Base-by-base conservation (phyloP, 2,329 filamentous ascomycete genomes). In the Aspergillus unguis region DNA sequence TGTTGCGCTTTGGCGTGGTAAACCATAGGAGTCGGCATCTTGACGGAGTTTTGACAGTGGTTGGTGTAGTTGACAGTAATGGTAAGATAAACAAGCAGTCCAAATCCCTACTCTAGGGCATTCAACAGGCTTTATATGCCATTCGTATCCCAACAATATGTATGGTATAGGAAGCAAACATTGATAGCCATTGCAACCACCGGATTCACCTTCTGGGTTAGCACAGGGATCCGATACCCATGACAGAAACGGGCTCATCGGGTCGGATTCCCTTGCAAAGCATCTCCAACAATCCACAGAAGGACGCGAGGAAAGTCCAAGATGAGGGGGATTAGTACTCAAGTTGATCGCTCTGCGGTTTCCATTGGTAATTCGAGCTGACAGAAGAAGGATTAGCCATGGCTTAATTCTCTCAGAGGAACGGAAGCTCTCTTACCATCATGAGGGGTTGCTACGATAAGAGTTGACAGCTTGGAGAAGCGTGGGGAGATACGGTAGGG, bases 1-100 rank as follows among this genome's bases (percentile, higher is more conserved):
- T 74, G 77, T 65, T 86, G 82, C 0, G 82, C 83, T 63, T 83
- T 76, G 46, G 77, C 63, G 66, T 77, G 81, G 71, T 86, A 78
- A 47, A 73, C 75, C 66, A 83, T 77, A 35, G 67, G 63, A 48
- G 67, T 61, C 29, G 71, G 50, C 71, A 73, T 75, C 57, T 44
- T 60, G 54, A n/a, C 27, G 38, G 68, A n/a, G 28, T 25, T 10
- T 10, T 41, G 28, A 29, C 25, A 9, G 4, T 23, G 26, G 5
- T 31, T 28, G 11, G 40, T n/a, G n/a, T 6, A 43, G 8, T n/a
- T 17, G 17, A 23, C 25, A 17, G 7, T 25, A 38, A 7, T 25
- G 6, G 10, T 17, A 17, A 17, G 17, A 17, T 17, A 17, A 17
- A 17, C n/a, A 17, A 17, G 17, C 17, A 17, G 17, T 17, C 17